Conservation (phyloP, 192 early-diverging fungal genomes). For the Anaeromyces robustus region DNA sequence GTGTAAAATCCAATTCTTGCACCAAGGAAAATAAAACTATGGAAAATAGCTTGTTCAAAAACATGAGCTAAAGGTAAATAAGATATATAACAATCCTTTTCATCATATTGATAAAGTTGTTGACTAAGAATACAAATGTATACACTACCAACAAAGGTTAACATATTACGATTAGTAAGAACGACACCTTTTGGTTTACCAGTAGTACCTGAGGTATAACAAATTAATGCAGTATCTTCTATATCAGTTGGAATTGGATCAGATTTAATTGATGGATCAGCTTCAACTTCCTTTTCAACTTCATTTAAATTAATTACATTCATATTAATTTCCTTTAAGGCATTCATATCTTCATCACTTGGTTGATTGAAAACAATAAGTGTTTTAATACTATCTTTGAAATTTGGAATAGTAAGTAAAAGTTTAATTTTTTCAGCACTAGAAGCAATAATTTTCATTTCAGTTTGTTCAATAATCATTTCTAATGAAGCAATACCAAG, state of each 20-base stretch:
- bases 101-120: not conserved
- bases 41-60: slow-evolving; percentile 50
- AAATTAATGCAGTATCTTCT: slow-evolving; percentile 63
- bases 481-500: not conserved
- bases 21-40: slow-evolving; percentile 32
- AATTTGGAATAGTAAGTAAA: not conserved
- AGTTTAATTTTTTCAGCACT: not conserved
- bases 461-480: not conserved
- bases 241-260: slow-evolving; percentile 23
- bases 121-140: not conserved
- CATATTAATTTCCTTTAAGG: not conserved
- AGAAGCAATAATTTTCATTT: not conserved
- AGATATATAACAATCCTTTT: slow-evolving; percentile 49
- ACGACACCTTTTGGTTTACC: slow-evolving; percentile 47
- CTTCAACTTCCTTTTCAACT: not conserved
- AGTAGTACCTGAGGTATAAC: slow-evolving; percentile 78
- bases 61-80: slow-evolving; percentile 88
- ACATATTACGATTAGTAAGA: not conserved
- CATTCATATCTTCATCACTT: not conserved
- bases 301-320: not conserved
- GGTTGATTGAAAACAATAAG: not conserved
- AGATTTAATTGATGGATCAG: not conserved
- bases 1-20: slow-evolving; percentile 62
- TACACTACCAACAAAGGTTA: not conserved
- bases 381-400: not conserved